A percentile compares a stretch with the other conserved stretches of the same genome.
These are phyloP conservation scores for Thuja plicata DNA, from an alignment of 83 land plant species.

Conservation along the genomic window DNA sequence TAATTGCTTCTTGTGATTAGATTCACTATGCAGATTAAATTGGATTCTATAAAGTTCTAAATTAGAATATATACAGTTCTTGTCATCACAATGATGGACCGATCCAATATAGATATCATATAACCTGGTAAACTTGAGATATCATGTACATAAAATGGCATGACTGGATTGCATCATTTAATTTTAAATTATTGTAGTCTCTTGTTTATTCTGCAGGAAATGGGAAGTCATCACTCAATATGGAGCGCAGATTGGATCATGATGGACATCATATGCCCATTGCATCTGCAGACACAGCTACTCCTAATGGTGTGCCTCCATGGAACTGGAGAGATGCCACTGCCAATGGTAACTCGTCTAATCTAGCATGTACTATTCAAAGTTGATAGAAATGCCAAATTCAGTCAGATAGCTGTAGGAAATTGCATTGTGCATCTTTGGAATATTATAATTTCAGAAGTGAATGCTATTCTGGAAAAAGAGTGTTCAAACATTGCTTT, in stretches of 20 bases:
- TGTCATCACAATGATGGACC: not conserved
- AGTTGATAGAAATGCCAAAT: not conserved
- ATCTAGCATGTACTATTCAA: not conserved
- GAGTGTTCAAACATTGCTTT: not conserved
- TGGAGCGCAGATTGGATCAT: constrained; percentile 79
- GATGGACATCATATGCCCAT: constrained; percentile 84
- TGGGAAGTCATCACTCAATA: constrained; percentile 61
- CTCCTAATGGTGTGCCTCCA: constrained; percentile 63
- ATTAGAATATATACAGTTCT: not conserved
- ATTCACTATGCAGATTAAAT: not conserved
- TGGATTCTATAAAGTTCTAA: not conserved
- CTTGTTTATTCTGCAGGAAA: constrained; percentile 39
- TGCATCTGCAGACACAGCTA: constrained; percentile 68
- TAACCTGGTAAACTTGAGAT: not conserved
- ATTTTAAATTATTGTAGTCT: not conserved
- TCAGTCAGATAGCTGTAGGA: not conserved
- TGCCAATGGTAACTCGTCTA: constrained; percentile 60
- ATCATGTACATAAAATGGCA: not conserved
- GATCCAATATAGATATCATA: not conserved
- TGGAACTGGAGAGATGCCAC: constrained; percentile 90
- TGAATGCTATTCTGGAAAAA: not conserved
- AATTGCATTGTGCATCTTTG: not conserved
- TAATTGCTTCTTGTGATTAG: not conserved
- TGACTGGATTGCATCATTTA: not conserved
- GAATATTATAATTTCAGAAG: not conserved